Base-by-base conservation (phyloP, 2,329 filamentous ascomycete species). In the Oidium heveae region DNA sequence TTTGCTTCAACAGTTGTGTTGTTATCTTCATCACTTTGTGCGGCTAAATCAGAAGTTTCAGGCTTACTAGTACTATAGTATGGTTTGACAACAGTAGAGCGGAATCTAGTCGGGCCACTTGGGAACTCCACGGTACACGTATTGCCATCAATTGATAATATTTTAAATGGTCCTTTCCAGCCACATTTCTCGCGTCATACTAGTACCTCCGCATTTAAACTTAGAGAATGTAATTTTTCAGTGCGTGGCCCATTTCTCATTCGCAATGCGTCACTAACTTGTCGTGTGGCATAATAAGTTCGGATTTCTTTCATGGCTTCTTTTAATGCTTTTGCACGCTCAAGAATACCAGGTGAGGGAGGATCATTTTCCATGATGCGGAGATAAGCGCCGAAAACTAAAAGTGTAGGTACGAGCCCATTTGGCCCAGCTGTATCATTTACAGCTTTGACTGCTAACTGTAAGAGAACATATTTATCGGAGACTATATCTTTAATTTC, bases 221-320 rank as follows among this genome's bases (percentile, higher is more conserved):
- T n/a, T n/a, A n/a, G n/a, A n/a, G n/a, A 18, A 43, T 15, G 39
- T 43, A 43, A 15, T n/a, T 43, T 43, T 18, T n/a, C 16, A 15
- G 39, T 43, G 39, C 20, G 16, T 15, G 39, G 39, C 4, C 13
- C 39, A 43, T 43, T 15, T n/a, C n/a, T n/a, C n/a, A n/a, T n/a
- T n/a, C n/a, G n/a, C n/a, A n/a, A n/a, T n/a, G n/a, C n/a, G n/a
- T 43, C 39, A 15, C 44, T 32, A 24, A 55, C 16, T n/a, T 55
- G 2, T 7, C 51, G n/a, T 32, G 34, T 36, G 13, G 44, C 41
- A 8, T 32, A 44, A 16, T 52, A n/a, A 2, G 53, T 56, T 16
- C 41, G 2, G n/a, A 57, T 39, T 44, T 57, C 54, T 8, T 47
- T 46, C 43, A 55, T 56, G 7, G 55, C 56, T 24, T 56, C 56